These are phyloP conservation scores for Heimioporus punctisporus DNA, from an alignment of 1,284 basidiomycete species.

Conservation along the genomic window DNA sequence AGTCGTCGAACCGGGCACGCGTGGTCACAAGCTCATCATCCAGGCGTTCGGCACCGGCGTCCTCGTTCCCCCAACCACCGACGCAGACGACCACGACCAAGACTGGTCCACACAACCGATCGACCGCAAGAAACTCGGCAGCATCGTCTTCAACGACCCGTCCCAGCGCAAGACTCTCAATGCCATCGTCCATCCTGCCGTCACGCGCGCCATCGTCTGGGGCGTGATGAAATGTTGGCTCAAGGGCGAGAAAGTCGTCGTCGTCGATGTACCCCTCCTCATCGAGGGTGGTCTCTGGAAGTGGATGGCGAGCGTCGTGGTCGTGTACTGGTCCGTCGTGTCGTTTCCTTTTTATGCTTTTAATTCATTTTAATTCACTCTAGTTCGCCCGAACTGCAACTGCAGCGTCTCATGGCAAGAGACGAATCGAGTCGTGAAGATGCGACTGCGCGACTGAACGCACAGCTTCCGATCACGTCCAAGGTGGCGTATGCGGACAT, in stretches of 20 bases:
- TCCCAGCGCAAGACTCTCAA: slow-evolving; percentile 78
- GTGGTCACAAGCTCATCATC: slow-evolving; percentile 71
- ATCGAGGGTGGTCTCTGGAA: slow-evolving; percentile 91
- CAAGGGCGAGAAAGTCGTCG: slow-evolving; percentile 60
- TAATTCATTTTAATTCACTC: not conserved
- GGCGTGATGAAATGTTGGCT: slow-evolving; percentile 77
- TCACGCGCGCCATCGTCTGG: slow-evolving; percentile 77
- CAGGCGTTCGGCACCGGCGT: slow-evolving; percentile 73
- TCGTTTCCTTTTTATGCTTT: not conserved
- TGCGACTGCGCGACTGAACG: slow-evolving; percentile 74
- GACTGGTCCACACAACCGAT: slow-evolving; percentile 64
- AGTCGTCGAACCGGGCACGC: slow-evolving; percentile 87
- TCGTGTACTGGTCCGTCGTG: slow-evolving; percentile 83
- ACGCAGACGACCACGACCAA: not conserved
- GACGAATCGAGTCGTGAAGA: slow-evolving; percentile 61
- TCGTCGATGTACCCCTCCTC: slow-evolving; percentile 94
- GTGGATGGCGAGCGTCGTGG: slow-evolving; percentile 82
- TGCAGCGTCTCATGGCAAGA: slow-evolving; percentile 77
- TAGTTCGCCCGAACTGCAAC: slow-evolving; percentile 77
- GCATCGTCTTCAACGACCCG: slow-evolving; percentile 84
- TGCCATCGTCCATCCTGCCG: slow-evolving; percentile 89
- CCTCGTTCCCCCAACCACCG: slow-evolving; percentile 43
- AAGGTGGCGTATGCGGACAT: slow-evolving; percentile 88
- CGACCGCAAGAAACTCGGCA: slow-evolving; percentile 85
- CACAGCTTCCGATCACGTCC: slow-evolving; percentile 80